Percentiles rank a stretch among this genome's conserved stretches.
Evolutionary conservation across 495 filamentous ascomycete genomes (phyloP).

Genomic region (Penicillium nucicola): DNA sequence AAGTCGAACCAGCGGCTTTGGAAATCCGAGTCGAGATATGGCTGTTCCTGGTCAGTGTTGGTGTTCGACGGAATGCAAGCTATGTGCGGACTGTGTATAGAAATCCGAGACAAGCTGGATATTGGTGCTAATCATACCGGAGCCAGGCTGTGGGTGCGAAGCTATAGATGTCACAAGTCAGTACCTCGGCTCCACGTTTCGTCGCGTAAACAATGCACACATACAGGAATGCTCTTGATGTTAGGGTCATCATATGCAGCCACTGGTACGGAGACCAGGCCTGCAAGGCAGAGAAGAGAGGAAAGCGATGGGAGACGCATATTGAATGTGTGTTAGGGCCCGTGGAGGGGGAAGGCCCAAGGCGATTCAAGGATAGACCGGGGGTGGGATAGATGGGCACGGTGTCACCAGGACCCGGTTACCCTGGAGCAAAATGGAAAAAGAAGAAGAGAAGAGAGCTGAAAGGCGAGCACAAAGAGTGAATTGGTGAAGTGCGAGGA

Average conservation of each 20-base stretch:
- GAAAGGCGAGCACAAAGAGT: conserved; percentile 17
- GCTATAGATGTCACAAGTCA: conserved; percentile 39
- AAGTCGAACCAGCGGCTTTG: conserved; percentile 99
- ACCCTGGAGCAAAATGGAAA: conserved; percentile 12
- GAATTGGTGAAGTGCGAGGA: conserved; percentile 14
- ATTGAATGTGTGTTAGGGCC: conserved; percentile 17
- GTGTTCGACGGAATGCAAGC: background rate
- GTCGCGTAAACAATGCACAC: conserved; percentile 13
- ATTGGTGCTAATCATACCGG: conserved; percentile 36
- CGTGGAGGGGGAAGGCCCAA: conserved; percentile 13
- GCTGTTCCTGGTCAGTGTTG: conserved; percentile 53
- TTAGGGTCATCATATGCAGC: conserved; percentile 37
- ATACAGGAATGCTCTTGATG: conserved; percentile 57
- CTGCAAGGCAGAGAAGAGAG: conserved; percentile 37
- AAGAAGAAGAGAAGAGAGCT: conserved; percentile 10
- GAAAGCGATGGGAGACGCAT: conserved; percentile 43
- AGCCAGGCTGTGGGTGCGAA: conserved; percentile 72
- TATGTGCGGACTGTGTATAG: background rate
- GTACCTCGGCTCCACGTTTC: conserved; percentile 13
- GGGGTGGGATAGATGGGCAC: conserved; percentile 15
- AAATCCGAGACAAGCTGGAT: background rate
- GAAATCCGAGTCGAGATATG: conserved; percentile 97
- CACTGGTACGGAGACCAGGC: conserved; percentile 29
- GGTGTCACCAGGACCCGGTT: conserved; percentile 32
- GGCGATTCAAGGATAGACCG: conserved; percentile 24